Evolutionary conservation across 1,284 basidiomycete species (phyloP).

Genomic region (Sanghuangporus baumii): DNA sequence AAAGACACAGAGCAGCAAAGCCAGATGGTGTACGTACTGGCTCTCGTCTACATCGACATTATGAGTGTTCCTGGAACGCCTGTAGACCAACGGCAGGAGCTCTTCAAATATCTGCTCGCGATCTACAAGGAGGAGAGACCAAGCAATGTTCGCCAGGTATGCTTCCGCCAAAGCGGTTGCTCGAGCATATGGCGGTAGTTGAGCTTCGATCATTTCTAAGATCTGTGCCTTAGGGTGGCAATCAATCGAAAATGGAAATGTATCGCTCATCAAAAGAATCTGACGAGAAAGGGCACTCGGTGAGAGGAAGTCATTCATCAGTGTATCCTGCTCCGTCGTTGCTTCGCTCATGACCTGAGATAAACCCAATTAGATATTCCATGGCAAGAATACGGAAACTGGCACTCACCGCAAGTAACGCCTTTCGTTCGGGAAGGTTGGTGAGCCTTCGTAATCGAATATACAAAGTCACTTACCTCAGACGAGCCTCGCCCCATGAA

Average conservation of each 20-base stretch:
- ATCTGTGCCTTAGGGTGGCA: conserved; percentile 4
- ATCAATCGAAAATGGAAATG: conserved; percentile 9
- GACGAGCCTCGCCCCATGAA: conserved; percentile 11
- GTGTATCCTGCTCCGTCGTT: not conserved
- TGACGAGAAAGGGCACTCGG: not conserved
- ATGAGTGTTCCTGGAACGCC: not conserved
- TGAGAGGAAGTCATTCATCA: not conserved
- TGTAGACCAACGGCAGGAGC: conserved; percentile 12
- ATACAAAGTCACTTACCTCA: not conserved
- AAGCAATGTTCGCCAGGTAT: conserved; percentile 12
- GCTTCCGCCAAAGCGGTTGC: conserved; percentile 15
- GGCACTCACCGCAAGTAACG: conserved; percentile 5
- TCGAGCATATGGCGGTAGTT: conserved; percentile 12
- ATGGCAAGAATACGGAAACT: not conserved
- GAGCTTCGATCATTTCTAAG: not conserved
- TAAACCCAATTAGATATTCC: not conserved
- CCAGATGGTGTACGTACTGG: conserved; percentile 7
- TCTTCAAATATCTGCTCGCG: conserved; percentile 17
- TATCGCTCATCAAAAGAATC: not conserved
- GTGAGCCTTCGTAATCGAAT: not conserved
- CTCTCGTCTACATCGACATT: not conserved
- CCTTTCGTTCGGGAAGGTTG: not conserved
- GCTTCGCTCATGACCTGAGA: not conserved
- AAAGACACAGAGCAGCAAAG: conserved; percentile 21
- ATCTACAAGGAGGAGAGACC: conserved; percentile 5